Percentiles rank a stretch among this genome's conserved stretches.
These are phyloP conservation scores for Trametes punicea DNA, from an alignment of 768 basidiomycete species.

Conservation along the genomic window DNA sequence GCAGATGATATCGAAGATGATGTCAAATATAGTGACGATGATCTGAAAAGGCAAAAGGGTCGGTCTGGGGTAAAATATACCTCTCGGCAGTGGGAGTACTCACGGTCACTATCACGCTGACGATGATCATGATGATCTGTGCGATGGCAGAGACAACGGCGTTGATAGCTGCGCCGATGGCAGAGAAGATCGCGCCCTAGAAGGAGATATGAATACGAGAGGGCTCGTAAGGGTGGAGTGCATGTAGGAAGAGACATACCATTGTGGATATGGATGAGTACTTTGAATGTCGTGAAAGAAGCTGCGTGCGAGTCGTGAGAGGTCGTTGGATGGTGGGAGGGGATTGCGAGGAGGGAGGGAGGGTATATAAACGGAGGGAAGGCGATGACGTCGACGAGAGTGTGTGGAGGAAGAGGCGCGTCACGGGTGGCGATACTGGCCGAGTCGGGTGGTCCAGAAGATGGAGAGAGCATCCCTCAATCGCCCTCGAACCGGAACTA, in stretches of 20 bases:
- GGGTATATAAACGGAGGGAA: conserved; percentile 2
- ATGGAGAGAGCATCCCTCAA: too few relatives aligned
- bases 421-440: conserved; percentile 1
- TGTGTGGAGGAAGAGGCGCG: neutral
- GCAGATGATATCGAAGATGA: conserved; percentile 49
- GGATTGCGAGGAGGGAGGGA: neutral
- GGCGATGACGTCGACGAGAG: conserved; percentile 10
- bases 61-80: neutral
- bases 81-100: conserved; percentile 21
- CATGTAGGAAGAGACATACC: neutral
- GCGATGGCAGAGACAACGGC: conserved; percentile 61
- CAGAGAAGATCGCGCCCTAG: conserved; percentile 62
- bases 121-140: conserved; percentile 54
- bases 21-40: conserved; percentile 60
- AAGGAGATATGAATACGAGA: neutral
- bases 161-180: conserved; percentile 60
- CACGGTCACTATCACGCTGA: conserved; percentile 57
- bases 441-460: neutral
- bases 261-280: conserved; percentile 10
- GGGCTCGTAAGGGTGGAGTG: neutral
- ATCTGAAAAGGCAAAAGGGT: conserved; percentile 38
- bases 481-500: too few relatives aligned
- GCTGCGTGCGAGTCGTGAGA: conserved; percentile 1
- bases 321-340: conserved; percentile 8
- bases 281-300: neutral